Conservation (phyloP, 2,329 filamentous ascomycete species). For the Balansia obtecta region DNA sequence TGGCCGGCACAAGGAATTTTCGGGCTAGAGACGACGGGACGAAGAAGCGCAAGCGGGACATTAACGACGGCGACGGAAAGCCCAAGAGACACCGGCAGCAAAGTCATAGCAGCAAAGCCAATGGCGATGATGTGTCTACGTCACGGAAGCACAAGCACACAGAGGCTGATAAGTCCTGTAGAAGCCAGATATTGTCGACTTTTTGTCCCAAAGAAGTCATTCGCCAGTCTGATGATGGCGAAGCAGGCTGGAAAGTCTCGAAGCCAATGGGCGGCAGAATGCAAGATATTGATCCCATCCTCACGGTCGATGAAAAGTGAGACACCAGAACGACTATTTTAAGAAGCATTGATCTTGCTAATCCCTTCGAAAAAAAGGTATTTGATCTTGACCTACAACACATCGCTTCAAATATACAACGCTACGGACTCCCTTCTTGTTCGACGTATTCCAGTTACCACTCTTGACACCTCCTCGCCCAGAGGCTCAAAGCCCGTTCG, state of each 20-base stretch:
- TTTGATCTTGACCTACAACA: conserved; percentile 63
- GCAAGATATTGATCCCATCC: conserved; percentile 50
- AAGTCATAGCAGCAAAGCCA: conserved; percentile 16
- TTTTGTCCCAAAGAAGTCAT: conserved; percentile 14
- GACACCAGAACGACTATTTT: conserved; percentile 11
- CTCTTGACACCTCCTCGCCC: conserved; percentile 14
- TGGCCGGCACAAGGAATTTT: conserved; percentile 22
- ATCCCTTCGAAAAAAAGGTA: conserved; percentile 34
- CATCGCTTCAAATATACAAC: conserved; percentile 69
- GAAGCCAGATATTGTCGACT: conserved; percentile 4
- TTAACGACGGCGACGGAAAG: conserved; percentile 26
- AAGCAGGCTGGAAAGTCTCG: conserved; percentile 44
- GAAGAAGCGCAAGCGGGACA: conserved; percentile 36
- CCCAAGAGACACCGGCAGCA: conserved; percentile 28
- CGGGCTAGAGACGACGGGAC: conserved; percentile 23
- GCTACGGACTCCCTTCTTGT: conserved; percentile 69
- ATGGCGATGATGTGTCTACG: conserved; percentile 9
- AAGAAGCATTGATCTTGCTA: neutral
- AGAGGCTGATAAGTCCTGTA: conserved; percentile 3
- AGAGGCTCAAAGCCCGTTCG: conserved; percentile 15
- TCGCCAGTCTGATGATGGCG: conserved; percentile 17
- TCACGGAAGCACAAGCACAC: conserved; percentile 1
- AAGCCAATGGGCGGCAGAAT: conserved; percentile 54
- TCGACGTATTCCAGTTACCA: conserved; percentile 49
- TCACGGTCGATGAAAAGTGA: conserved; percentile 49